Evolutionary conservation across 169 alveolate genomes (phyloP), one percentile per base, ranked within the genome.

Genomic region (Perkinsus olseni): DNA sequence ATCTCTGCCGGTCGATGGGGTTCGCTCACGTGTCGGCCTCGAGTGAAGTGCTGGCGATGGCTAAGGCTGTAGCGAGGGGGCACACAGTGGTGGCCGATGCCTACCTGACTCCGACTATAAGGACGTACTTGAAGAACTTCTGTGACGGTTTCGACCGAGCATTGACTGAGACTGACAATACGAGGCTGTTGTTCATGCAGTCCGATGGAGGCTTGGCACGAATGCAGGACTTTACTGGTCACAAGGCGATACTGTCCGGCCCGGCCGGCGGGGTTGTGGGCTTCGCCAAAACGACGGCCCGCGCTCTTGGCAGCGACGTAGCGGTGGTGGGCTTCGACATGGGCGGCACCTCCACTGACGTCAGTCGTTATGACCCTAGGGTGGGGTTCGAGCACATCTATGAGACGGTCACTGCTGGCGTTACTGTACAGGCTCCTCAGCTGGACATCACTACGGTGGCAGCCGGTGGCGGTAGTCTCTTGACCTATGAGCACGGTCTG

Each of bases 261-360:
- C 98, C 98, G 74, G 98, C 98, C 34, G 98, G 98, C 0, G 98
- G 98, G 48, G 98, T 96, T 3, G 95, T 97, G 0, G 98, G 97
- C 21, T 97, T 62, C 45, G 92, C 97, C 17, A n/a, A 94, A 74
- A 94, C 97, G 91, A 92, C 97, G 6, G 74, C 91, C 28, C 90
- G 92, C 91, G 92, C 91, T 37, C 92, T 34, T 50, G 93, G 91
- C 37, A 62, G 17, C 31, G 93, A 62, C 95, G 92, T 93, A 38
- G 94, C 97, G 91, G 95, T 95, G 38, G 96, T 97, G 34, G 98
- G 98, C 20, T 97, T 97, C 92, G 98, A 97, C 93, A 97, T 97
- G 98, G 98, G 98, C n/a, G 98, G 98, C 28, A 97, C 98, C 38
- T 96, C 98, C 38, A 97, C 98, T 39, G 97, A 96, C 93, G 97